These are phyloP conservation scores for Lachnellula suecica DNA, from an alignment of 2,329 filamentous ascomycete genomes.

Conservation along the genomic window DNA sequence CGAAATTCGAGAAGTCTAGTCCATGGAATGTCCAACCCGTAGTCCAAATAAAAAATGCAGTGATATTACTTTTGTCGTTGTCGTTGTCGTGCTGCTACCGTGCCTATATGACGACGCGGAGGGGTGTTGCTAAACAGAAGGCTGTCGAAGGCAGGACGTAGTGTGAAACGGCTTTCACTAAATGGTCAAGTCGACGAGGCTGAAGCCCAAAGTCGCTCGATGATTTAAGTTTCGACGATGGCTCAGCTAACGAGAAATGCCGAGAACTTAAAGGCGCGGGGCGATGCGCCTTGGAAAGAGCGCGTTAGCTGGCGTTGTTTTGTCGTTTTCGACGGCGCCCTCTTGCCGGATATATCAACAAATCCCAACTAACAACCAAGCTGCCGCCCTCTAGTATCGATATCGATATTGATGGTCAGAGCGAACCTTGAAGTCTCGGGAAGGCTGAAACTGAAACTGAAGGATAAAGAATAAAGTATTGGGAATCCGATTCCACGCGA, in stretches of 20 bases:
- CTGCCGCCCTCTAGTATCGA: slow-evolving; percentile 21
- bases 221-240: not conserved
- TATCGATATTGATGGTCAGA: no score
- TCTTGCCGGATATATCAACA: slow-evolving; percentile 15
- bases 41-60: no score
- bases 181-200: not conserved
- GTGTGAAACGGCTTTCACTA: not conserved
- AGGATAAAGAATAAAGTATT: slow-evolving; percentile 25
- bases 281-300: slow-evolving; percentile 13
- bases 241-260: slow-evolving; percentile 4
- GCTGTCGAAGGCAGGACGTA: not conserved
- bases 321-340: no score
- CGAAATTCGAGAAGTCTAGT: not conserved
- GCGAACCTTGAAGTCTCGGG: slow-evolving; percentile 33
- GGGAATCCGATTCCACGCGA: slow-evolving; percentile 2
- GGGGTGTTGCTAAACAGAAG: not conserved
- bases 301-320: slow-evolving; percentile 6
- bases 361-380: slow-evolving; percentile 19
- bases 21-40: slow-evolving; percentile 13
- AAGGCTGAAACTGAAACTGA: slow-evolving; percentile 26
- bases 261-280: slow-evolving; percentile 2
- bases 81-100: no score
- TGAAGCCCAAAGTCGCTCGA: not conserved
- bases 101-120: not conserved
- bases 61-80: no score